These are phyloP conservation scores for barley (Hordeum vulgare) DNA, from an alignment of 176 grass and related monocot species.

Conservation along the genomic window MorexV3_pseudomolecules_assembly NC_058519.1:23830529-23831028, in stretches of 20 bases:
- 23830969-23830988: background rate
- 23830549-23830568: background rate
- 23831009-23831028: background rate
- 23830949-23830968: background rate
- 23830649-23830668: background rate
- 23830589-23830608: background rate
- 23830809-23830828: constrained; percentile 11
- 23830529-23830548: background rate
- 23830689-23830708: background rate
- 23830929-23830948: background rate
- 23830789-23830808: background rate
- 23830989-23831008: background rate
- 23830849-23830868: constrained; percentile 24
- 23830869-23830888: constrained; percentile 28
- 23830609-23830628: background rate
- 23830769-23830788: constrained; percentile 28
- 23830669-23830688: background rate
- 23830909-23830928: background rate
- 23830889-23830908: background rate
- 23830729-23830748: background rate
- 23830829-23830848: background rate
- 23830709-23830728: constrained; percentile 6
- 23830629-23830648: background rate
- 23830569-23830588: constrained; percentile 16
- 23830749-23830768: constrained; percentile 14